Evolutionary conservation across 2,329 filamentous ascomycete genomes (phyloP).

Genomic region (Triangularia verruculosa): DNA sequence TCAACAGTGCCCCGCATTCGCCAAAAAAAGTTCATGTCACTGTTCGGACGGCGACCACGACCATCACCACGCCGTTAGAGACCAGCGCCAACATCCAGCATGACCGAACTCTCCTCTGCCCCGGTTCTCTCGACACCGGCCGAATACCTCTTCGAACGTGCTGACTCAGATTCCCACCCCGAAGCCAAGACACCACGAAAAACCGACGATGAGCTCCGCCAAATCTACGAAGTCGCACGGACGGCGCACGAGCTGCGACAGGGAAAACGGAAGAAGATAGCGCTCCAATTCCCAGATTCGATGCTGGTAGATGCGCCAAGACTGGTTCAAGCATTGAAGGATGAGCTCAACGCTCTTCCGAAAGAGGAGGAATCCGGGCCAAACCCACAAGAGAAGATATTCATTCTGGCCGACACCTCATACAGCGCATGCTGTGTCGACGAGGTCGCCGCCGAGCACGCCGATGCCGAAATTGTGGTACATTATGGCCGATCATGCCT

Average conservation of each 20-base stretch:
- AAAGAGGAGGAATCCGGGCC: constrained; percentile 4
- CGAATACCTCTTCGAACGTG: constrained; percentile 55
- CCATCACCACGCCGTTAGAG: neutral
- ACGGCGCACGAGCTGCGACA: constrained; percentile 73
- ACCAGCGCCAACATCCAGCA: constrained; percentile 39
- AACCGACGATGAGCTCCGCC: constrained; percentile 65
- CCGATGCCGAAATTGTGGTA: constrained; percentile 83
- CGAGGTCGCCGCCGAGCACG: constrained; percentile 92
- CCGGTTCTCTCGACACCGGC: constrained; percentile 65
- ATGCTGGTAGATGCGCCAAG: constrained; percentile 85
- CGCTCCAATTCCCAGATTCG: constrained; percentile 91
- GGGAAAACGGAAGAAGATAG: constrained; percentile 71
- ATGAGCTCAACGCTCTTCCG: constrained; percentile 32
- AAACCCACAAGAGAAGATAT: constrained; percentile 50
- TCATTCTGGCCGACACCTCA: constrained; percentile 90
- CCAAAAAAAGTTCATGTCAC: constrained; percentile 12
- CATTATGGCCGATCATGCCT: constrained; percentile 93
- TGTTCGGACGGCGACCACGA: constrained; percentile 1
- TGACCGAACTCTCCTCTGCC: constrained; percentile 47
- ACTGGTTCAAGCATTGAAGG: constrained; percentile 64
- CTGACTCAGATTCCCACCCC: constrained; percentile 28
- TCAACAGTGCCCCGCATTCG: constrained; percentile 17
- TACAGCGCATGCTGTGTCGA: constrained; percentile 98
- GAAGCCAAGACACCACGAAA: constrained; percentile 33
- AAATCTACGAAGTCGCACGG: constrained; percentile 80